A percentile compares a stretch with the other conserved stretches of the same genome.
phyloP scores from a whole-genome alignment of 192 early-diverging fungal genomes.

The Entophlyctis helioformis region DNA sequence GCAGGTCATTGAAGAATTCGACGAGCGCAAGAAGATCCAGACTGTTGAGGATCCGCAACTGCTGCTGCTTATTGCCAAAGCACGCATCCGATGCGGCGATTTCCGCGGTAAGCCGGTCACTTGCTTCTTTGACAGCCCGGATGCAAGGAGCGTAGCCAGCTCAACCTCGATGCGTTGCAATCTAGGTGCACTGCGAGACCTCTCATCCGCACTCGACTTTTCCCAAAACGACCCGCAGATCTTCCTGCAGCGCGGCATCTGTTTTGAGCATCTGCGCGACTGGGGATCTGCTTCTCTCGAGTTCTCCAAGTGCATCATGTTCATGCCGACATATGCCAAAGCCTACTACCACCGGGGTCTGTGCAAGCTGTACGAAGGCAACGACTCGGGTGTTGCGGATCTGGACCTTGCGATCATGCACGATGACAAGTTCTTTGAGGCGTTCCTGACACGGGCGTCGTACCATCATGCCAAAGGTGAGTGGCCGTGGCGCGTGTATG shows the following conservation, averaged over 20 bases:
- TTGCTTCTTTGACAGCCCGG: too few species aligned
- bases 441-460: slow-evolving; percentile 33
- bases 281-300: slow-evolving; percentile 24
- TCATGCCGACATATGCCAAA: slow-evolving; percentile 31
- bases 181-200: slow-evolving; percentile 30
- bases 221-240: slow-evolving; percentile 37
- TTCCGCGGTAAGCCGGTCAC: slow-evolving; percentile 20
- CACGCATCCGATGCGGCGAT: slow-evolving; percentile 28
- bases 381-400: slow-evolving; percentile 23
- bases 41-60: slow-evolving; percentile 29
- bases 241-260: slow-evolving; percentile 41
- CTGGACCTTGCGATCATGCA: slow-evolving; percentile 26
- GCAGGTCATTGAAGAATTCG: slow-evolving; percentile 41
- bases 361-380: slow-evolving; percentile 26
- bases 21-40: slow-evolving; percentile 20
- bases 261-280: slow-evolving; percentile 31
- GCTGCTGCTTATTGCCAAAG: slow-evolving; percentile 37
- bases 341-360: slow-evolving; percentile 42
- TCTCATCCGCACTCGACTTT: slow-evolving; percentile 22
- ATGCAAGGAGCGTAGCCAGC: too few species aligned
- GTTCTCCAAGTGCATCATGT: slow-evolving; percentile 25
- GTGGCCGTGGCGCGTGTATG: too few species aligned
- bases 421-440: slow-evolving; percentile 38
- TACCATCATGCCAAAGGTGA: slow-evolving; percentile 32
- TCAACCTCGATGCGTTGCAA: neutral